Evolutionary conservation across 1,139 yeast species (phyloP).

Genomic region (Protomyces macrosporus): DNA sequence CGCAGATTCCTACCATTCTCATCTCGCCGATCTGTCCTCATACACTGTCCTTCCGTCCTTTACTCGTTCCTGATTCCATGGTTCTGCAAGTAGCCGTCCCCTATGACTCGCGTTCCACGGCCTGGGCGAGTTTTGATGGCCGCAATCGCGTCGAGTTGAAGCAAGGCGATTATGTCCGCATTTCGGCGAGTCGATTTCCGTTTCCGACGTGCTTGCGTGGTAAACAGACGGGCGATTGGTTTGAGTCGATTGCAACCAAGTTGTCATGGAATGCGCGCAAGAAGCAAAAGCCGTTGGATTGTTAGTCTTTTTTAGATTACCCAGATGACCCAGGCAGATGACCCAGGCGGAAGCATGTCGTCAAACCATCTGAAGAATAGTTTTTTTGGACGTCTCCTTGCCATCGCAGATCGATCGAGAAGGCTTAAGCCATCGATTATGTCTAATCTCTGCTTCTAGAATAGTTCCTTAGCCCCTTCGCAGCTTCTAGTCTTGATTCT

Average conservation of each 20-base stretch:
- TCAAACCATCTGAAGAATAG: no score
- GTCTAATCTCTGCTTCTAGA: no score
- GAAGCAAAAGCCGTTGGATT: constrained; percentile 28
- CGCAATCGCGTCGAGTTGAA: constrained; percentile 59
- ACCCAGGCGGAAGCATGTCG: no score
- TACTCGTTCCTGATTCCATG: constrained; percentile 67
- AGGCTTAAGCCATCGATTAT: no score
- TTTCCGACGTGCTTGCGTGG: constrained; percentile 62
- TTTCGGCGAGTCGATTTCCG: constrained; percentile 68
- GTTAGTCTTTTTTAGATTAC: no score
- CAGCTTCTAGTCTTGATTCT: no score
- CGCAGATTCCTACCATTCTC: constrained; percentile 20
- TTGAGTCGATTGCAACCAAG: constrained; percentile 46
- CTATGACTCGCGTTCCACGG: constrained; percentile 57
- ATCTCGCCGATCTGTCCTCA: constrained; percentile 47
- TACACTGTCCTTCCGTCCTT: constrained; percentile 74
- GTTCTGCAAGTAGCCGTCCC: constrained; percentile 68
- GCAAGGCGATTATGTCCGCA: constrained; percentile 66
- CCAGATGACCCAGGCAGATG: no score
- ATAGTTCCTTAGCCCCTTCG: no score
- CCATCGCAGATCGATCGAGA: no score
- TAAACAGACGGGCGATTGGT: constrained; percentile 47
- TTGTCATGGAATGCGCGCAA: constrained; percentile 55
- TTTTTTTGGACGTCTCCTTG: no score
- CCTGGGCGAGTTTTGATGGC: constrained; percentile 83